Base-by-base conservation (phyloP, 2,329 filamentous ascomycete genomes). In the Penicillium capsulatum region DNA sequence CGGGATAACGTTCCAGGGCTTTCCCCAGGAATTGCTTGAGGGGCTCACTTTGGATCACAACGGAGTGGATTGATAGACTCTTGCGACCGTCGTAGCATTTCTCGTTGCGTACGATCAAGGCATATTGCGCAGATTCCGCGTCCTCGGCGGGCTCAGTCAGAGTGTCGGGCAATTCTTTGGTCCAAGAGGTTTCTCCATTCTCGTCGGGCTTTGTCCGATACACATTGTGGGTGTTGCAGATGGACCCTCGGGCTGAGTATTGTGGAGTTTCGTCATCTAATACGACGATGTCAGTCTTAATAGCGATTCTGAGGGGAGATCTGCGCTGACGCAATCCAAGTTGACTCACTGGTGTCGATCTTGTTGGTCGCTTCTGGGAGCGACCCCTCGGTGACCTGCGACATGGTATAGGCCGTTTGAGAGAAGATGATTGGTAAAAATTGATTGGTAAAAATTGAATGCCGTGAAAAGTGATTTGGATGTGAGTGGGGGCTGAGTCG, bases 1-100 rank as follows among this genome's bases (percentile, higher is more conserved):
- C 79, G 0, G 77, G 76, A 42, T 83, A 84, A 7, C 69, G 74
- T 1, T 69, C 61, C 15, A 84, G 67, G 6, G 83, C 69, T 8
- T 73, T 67, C 7, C 65, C 66, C 0, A 86, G 67, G 3, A 77
- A 70, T 2, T 68, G 65, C 60, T 80, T 81, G 30, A 86, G 63
- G 38, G 73, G 67, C 1, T 79, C 77, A 14, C 75, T 81, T 59
- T 86, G 81, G 4, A 85, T 64, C 31, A 83, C 70, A 42, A 86
- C 75, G 32, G 76, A 80, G 52, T 84, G 71, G 16, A 82, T 71
- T 38, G 75, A 65, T 20, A 83, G 72, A 31, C 75, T 76, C 58
- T 80, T 81, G 40, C 75, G 72, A 17, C 77, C 75, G 54, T 82
- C 74, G 32, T 70, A 72, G 50, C 72, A 72, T 60, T 75, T 77